A percentile compares a stretch with the other conserved stretches of the same genome.
Conservation (phyloP, 2,329 filamentous ascomycete genomes). For the Ophiostoma himal-ulmi region DNA sequence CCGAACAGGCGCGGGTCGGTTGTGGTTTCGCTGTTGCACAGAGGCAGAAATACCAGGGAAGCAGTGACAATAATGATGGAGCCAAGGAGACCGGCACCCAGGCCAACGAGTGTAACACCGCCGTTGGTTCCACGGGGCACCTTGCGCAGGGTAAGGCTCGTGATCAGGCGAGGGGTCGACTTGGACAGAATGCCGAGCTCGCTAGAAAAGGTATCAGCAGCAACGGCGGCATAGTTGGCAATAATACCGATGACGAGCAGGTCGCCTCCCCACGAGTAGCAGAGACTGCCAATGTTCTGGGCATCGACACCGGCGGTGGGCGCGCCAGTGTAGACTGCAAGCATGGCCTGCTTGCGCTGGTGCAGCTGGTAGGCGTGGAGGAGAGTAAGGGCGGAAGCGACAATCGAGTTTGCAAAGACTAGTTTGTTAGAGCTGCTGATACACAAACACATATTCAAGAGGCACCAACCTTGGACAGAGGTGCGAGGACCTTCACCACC, state of each 20-base stretch:
- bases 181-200: constrained; percentile 87
- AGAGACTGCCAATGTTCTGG: constrained; percentile 42
- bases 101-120: constrained; percentile 71
- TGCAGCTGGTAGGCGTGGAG: constrained; percentile 57
- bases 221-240: constrained; percentile 83
- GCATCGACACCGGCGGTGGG: not conserved
- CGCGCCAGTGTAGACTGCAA: constrained; percentile 31
- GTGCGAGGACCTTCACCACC: constrained; percentile 79
- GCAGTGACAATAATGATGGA: constrained; percentile 63
- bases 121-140: constrained; percentile 93
- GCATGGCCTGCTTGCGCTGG: constrained; percentile 40
- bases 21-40: constrained; percentile 46
- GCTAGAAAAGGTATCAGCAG: constrained; percentile 89
- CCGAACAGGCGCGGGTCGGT: constrained; percentile 29
- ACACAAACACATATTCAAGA: too few species aligned
- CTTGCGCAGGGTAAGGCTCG: constrained; percentile 64
- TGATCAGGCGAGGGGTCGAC: constrained; percentile 74
- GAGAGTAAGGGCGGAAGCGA: constrained; percentile 61
- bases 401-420: constrained; percentile 80
- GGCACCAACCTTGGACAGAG: constrained; percentile 62
- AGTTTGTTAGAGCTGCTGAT: not conserved
- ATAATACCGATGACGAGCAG: constrained; percentile 60
- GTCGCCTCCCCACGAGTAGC: constrained; percentile 57
- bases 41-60: constrained; percentile 62
- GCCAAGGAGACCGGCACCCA: constrained; percentile 67